Evolutionary conservation across 2,329 filamentous ascomycete species (phyloP).

Genomic region (Knufia fluminis): DNA sequence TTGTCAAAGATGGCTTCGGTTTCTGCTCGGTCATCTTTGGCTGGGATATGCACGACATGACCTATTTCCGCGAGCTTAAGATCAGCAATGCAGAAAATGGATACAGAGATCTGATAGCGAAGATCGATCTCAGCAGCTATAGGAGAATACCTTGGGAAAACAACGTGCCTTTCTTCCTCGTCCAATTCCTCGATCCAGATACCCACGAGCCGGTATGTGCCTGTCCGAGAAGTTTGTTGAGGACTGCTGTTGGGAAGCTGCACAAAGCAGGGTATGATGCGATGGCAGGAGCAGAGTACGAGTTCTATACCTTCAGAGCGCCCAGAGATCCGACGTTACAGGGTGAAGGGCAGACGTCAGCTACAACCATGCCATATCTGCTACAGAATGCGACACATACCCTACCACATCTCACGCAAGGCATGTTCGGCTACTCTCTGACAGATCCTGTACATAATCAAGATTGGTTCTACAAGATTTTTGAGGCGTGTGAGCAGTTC

Average conservation of each 20-base stretch:
- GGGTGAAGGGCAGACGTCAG: slow-evolving; percentile 48
- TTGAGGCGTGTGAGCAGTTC: slow-evolving; percentile 69
- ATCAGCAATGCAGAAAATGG: slow-evolving; percentile 88
- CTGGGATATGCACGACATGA: slow-evolving; percentile 95
- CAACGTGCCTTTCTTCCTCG: slow-evolving; percentile 73
- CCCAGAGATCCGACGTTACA: slow-evolving; percentile 42
- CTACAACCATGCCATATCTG: slow-evolving; percentile 65
- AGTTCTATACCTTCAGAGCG: slow-evolving; percentile 83
- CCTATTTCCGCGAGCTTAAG: slow-evolving; percentile 73
- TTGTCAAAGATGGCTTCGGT: slow-evolving; percentile 73
- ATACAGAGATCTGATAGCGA: slow-evolving; percentile 74
- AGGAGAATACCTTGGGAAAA: slow-evolving; percentile 86
- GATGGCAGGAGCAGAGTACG: slow-evolving; percentile 89
- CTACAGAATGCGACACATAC: slow-evolving; percentile 60
- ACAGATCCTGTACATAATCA: slow-evolving; percentile 82
- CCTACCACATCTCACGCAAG: slow-evolving; percentile 75
- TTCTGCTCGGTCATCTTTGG: slow-evolving; percentile 93
- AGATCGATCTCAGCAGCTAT: slow-evolving; percentile 69
- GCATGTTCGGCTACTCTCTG: slow-evolving; percentile 92
- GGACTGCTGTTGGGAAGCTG: slow-evolving; percentile 58
- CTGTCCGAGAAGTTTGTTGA: slow-evolving; percentile 69
- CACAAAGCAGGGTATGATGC: slow-evolving; percentile 62
- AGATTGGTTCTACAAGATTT: slow-evolving; percentile 84
- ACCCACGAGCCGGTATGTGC: slow-evolving; percentile 61
- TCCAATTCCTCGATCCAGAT: slow-evolving; percentile 76